phyloP scores from a whole-genome alignment of 179 eudicot genomes.

The Heliamphora pulchella region DNA sequence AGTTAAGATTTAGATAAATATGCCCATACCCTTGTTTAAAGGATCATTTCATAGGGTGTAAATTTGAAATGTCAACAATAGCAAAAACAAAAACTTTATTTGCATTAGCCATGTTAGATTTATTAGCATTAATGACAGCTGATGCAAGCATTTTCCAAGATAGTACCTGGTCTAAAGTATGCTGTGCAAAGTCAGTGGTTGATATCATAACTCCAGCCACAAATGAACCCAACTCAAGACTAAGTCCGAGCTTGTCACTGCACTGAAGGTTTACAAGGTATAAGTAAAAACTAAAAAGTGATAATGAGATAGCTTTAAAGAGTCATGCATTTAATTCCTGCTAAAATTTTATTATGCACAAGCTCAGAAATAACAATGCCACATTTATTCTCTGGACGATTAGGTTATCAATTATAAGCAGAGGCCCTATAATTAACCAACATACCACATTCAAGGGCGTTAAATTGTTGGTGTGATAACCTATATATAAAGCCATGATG shows the following conservation, averaged over 20 bases:
- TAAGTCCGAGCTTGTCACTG: conserved; percentile 95
- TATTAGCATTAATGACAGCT: neutral
- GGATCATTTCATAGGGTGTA: neutral
- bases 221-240: conserved; percentile 97
- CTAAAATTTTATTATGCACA: neutral
- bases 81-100: neutral
- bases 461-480: neutral
- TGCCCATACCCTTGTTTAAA: neutral
- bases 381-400: neutral
- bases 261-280: conserved; percentile 48
- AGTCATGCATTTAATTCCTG: neutral
- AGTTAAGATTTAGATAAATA: neutral
- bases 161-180: conserved; percentile 90
- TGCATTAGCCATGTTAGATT: neutral
- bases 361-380: neutral
- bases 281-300: neutral
- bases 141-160: neutral
- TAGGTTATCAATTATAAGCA: neutral
- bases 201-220: conserved; percentile 96
- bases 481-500: neutral
- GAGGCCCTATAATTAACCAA: neutral
- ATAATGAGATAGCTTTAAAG: neutral
- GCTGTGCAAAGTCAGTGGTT: conserved; percentile 90
- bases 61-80: neutral
- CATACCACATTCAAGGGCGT: neutral